Base-by-base conservation (phyloP, 148 eudicot species). In the Amaranthus cruentus region DNA sequence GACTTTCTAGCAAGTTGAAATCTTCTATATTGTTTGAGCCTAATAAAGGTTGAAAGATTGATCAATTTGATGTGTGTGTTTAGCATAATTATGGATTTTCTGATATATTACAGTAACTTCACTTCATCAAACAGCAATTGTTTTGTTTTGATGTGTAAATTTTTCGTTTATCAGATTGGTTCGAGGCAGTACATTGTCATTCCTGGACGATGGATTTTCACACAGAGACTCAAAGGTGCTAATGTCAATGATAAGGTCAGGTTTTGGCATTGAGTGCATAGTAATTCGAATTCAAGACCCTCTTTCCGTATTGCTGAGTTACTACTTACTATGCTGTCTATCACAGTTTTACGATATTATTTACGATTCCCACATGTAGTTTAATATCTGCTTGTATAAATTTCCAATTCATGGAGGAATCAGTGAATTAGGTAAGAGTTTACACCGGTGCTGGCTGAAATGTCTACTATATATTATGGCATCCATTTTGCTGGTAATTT, bases 201-300 rank as follows among this genome's bases (percentile, higher is more conserved):
- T 66, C 97, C 98, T 5, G 98, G 98, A 69, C 84, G 98, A 42
- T 91, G 81, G 81, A 81, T 95, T 50, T 70, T 77, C 75, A 85
- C 91, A 3, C 96, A 86, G 62, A 89, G 93, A 82, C 88, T 95
- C 56, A 95, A 95, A 81, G 98, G 84, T 70, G 98, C 98, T 62
- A 87, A 81, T 69, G 93, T 85, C 10, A 85, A 95, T 65, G 98
- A 95, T 75, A 90, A 95, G 87, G 98, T 91, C 78, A 84, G 76
- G 55, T 47, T 66, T 75, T 62, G 42, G 48, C 55, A 12, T 28
- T 60, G 38, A 49, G 65, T 28, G 42, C 59, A 50, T 46, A 10
- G 14, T 28, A 48, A 43, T 21, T 10, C 15, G 21, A 4, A 59
- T 70, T 4, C 9, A 6, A 60, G 43, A 60, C 13, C 9, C 38